Evolutionary conservation across 495 filamentous ascomycete species (phyloP).

Genomic region (Poronia punctata): DNA sequence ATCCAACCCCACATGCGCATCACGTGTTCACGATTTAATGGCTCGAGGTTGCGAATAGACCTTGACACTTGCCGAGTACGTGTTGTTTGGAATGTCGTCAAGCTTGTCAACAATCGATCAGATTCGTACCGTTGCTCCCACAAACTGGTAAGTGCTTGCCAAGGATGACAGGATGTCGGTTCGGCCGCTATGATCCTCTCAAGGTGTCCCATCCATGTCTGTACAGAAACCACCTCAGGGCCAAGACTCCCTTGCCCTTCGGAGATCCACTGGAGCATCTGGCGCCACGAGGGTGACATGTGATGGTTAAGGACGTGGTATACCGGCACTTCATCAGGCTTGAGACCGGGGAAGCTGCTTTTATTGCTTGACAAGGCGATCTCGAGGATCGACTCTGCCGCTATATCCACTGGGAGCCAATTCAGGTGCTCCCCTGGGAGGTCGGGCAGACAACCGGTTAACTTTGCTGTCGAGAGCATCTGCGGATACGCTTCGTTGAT

Average conservation of each 20-base stretch:
- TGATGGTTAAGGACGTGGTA: conserved; percentile 46
- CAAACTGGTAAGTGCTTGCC: conserved; percentile 37
- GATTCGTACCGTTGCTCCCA: conserved; percentile 32
- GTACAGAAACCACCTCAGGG: conserved; percentile 32
- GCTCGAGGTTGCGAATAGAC: conserved; percentile 26
- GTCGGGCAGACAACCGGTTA: conserved; percentile 45
- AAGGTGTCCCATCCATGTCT: conserved; percentile 36
- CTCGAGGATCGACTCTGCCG: conserved; percentile 42
- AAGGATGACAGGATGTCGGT: conserved; percentile 25
- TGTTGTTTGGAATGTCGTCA: conserved; percentile 26
- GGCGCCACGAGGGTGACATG: conserved; percentile 32
- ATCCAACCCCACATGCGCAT: conserved; percentile 42
- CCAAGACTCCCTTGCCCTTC: conserved; percentile 9
- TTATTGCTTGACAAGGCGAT: conserved; percentile 16
- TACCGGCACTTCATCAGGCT: conserved; percentile 18
- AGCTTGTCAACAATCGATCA: conserved; percentile 1
- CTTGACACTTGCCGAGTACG: conserved; percentile 24
- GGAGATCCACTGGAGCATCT: conserved; percentile 38
- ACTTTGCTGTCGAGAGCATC: conserved; percentile 45
- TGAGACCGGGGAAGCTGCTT: not conserved
- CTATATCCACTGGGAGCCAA: conserved; percentile 54
- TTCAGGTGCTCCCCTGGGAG: conserved; percentile 34
- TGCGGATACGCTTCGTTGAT: conserved; percentile 48
- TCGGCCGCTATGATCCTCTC: conserved; percentile 17
- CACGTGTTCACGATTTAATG: conserved; percentile 35